Evolutionary conservation across 331 rosid species (phyloP).

Genomic region (Malus hybrid): DNA sequence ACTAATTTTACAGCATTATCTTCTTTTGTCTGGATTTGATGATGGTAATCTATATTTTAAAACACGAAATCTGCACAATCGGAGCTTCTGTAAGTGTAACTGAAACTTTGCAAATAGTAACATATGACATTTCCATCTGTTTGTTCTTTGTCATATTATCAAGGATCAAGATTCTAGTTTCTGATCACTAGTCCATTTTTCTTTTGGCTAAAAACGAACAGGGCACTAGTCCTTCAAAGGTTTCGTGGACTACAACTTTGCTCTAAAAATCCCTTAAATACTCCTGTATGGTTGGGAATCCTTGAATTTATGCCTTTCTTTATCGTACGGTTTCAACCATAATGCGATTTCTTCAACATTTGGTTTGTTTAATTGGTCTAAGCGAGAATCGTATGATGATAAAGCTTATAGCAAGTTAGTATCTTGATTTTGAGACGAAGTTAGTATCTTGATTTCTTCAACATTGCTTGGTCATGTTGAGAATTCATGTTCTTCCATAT

Average conservation of each 20-base stretch:
- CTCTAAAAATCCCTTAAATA: background rate
- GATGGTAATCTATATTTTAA: background rate
- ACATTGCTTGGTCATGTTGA: background rate
- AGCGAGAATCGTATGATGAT: background rate
- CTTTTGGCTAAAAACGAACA: too few relatives aligned
- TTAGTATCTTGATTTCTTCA: background rate
- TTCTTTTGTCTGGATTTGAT: background rate
- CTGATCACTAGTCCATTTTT: background rate
- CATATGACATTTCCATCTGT: background rate
- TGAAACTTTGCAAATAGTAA: background rate
- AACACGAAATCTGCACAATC: background rate
- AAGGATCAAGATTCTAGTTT: background rate
- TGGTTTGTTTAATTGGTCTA: background rate
- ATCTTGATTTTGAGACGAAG: background rate
- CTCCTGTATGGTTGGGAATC: background rate
- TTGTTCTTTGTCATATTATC: background rate
- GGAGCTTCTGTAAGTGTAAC: background rate
- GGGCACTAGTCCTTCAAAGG: background rate
- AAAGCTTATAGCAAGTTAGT: background rate
- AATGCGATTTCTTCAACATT: too few relatives aligned
- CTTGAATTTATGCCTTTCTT: background rate
- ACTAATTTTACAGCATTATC: background rate
- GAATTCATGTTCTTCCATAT: too few relatives aligned
- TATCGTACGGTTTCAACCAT: background rate
- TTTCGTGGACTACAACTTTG: background rate